Base-by-base conservation (phyloP, 306 rosid genomes). In the Adenanthera pavonina region DNA sequence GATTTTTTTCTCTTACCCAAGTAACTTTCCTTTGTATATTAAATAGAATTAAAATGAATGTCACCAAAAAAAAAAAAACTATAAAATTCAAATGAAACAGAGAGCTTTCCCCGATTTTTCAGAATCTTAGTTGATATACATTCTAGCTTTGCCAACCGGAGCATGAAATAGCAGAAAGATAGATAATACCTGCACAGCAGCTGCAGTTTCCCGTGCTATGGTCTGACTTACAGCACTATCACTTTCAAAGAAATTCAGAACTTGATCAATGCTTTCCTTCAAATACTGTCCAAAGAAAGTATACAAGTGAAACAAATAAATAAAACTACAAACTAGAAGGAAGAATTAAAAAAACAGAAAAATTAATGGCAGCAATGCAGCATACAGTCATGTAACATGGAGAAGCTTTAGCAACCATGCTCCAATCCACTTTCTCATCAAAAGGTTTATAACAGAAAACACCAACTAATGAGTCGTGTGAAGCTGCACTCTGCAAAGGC, bases 351-450 rank as follows among this genome's bases (percentile, higher is more conserved):
- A n/a, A 49, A 10, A 72, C 60, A 35, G 30, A 57, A 34, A 74
- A 62, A 36, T 74, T 79, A 72, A 72, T 54, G 66, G 78, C 75
- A 78, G 36, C 33, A 67, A 67, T 68, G 49, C 73, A 68, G 54
- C 97, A 77, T 93, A 95, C 99, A 77, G 97, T 95, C 94, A 95
- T 89, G 65, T 95, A 95, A 87, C 99, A 95, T 38, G 99, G 99
- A 80, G 98, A 95, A 81, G 98, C 99, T 89, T 89, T 95, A 41
- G 89, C 97, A 84, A 89, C 96, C 97, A 95, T 81, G 87, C 98
- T 92, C 99, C 99, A 95, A 89, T 95, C 98, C 82, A 92, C 91
- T 77, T 89, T 88, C 53, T 84, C 83, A 78, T 92, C 86, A 61
- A 93, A 90, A 70, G 99, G 99, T 90, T 93, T 95, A 78, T 86